Evolutionary conservation across 257 asterid species (phyloP).

Genomic region (Linderniella brevidens): DNA sequence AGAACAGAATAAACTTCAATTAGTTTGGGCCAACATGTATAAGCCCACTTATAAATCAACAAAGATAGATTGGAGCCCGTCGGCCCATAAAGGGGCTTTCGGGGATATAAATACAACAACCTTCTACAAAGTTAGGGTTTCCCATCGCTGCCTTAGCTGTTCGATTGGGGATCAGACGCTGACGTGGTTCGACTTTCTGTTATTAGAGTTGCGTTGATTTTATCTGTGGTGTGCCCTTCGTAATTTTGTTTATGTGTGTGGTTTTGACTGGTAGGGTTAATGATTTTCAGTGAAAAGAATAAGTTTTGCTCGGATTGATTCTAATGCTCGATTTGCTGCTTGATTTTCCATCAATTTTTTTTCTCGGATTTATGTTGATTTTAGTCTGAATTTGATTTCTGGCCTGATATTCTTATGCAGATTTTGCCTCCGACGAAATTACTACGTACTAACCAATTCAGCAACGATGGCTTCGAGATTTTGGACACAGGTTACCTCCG

Average conservation of each 20-base stretch:
- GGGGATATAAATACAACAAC: too few species aligned
- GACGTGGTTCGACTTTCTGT: not conserved
- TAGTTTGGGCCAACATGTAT: too few species aligned
- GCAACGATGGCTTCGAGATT: conserved; percentile 33
- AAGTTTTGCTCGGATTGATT: too few species aligned
- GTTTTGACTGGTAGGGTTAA: not conserved
- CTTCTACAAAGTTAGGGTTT: not conserved
- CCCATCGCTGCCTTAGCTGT: not conserved
- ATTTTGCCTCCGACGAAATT: not conserved
- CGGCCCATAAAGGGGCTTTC: too few species aligned
- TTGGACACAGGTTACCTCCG: conserved; percentile 46
- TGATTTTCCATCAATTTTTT: not conserved
- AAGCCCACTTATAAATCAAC: too few species aligned
- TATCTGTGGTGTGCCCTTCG: too few species aligned
- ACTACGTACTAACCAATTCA: too few species aligned
- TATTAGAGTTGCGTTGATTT: not conserved
- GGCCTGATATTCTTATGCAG: not conserved
- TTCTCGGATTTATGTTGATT: not conserved
- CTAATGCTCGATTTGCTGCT: not conserved
- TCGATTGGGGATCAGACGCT: too few species aligned
- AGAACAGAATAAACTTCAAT: too few species aligned
- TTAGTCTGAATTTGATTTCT: not conserved
- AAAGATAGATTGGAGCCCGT: too few species aligned
- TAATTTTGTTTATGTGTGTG: too few species aligned
- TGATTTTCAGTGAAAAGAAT: too few species aligned